A percentile compares a stretch with the other conserved stretches of the same genome.
Evolutionary conservation across 345 rosid genomes (phyloP).

Genomic region (Brassica carinata): DNA sequence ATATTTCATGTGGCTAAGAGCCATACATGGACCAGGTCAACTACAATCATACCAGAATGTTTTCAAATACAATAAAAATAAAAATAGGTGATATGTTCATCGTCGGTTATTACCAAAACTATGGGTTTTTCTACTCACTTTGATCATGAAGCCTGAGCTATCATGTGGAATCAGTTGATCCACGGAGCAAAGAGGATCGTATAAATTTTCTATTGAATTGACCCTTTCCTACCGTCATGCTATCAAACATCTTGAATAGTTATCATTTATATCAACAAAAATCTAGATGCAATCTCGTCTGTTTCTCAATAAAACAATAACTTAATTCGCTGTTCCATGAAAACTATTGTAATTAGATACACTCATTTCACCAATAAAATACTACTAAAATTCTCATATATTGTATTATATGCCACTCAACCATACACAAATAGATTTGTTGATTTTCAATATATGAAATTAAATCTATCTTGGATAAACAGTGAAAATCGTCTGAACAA

Average conservation of each 20-base stretch:
- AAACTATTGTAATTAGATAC: neutral
- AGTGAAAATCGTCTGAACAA: conserved; percentile 58
- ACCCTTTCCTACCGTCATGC: conserved; percentile 17
- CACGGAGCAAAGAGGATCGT: conserved; percentile 12
- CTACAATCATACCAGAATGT: too few relatives aligned
- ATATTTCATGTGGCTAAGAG: too few relatives aligned
- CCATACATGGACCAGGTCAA: too few relatives aligned
- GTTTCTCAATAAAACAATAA: neutral
- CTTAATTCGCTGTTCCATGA: neutral
- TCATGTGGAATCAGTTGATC: conserved; percentile 21
- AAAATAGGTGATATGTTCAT: too few relatives aligned
- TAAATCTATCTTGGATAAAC: conserved; percentile 16
- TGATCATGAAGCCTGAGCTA: conserved; percentile 20
- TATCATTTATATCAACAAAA: conserved; percentile 1
- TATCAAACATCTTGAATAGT: conserved; percentile 2
- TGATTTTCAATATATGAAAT: neutral
- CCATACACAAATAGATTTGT: neutral
- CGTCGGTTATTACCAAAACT: too few relatives aligned
- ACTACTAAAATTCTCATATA: neutral
- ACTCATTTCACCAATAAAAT: neutral
- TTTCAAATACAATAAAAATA: too few relatives aligned
- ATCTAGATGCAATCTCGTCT: neutral
- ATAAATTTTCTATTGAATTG: conserved; percentile 8
- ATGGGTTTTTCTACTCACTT: too few relatives aligned
- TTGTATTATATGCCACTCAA: neutral